These are phyloP conservation scores for Taphrina confusa DNA, from an alignment of 1,139 yeast genomes.

Conservation along the genomic window DNA sequence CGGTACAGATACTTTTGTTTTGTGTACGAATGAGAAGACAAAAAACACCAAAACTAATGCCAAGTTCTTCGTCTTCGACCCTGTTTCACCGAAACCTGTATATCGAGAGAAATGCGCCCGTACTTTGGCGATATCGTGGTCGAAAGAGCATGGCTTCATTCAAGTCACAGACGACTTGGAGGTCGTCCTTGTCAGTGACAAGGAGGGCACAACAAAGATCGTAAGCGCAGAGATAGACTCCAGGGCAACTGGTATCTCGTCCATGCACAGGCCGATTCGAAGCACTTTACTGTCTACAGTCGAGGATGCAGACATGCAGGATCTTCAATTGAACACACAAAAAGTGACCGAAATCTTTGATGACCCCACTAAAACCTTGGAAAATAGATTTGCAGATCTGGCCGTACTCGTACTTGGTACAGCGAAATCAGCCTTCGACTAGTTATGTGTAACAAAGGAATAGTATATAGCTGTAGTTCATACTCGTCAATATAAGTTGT, in stretches of 20 bases:
- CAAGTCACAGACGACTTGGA: conserved; percentile 13
- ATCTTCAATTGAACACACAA: not conserved
- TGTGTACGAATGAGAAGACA: conserved; percentile 17
- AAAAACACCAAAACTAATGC: conserved; percentile 6
- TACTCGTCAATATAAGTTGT: too few relatives aligned
- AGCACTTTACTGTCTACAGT: not conserved
- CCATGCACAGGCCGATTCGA: not conserved
- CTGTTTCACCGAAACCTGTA: conserved; percentile 21
- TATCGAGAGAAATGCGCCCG: conserved; percentile 22
- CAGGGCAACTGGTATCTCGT: not conserved
- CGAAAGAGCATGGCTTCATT: not conserved
- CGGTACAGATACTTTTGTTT: not conserved
- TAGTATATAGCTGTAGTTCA: too few relatives aligned
- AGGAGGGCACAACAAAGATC: not conserved
- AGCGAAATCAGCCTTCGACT: not conserved
- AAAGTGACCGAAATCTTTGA: conserved; percentile 1
- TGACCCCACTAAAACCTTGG: conserved; percentile 7
- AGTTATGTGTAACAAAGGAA: too few relatives aligned
- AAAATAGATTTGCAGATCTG: conserved; percentile 3
- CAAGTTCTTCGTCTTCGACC: conserved; percentile 28
- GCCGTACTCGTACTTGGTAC: conserved; percentile 12
- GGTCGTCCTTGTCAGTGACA: not conserved
- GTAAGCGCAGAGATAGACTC: not conserved
- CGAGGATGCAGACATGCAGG: conserved; percentile 19
- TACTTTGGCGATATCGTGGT: conserved; percentile 13